Conservation (phyloP, 1,284 basidiomycete species). For the Golubevia sp. region DNA sequence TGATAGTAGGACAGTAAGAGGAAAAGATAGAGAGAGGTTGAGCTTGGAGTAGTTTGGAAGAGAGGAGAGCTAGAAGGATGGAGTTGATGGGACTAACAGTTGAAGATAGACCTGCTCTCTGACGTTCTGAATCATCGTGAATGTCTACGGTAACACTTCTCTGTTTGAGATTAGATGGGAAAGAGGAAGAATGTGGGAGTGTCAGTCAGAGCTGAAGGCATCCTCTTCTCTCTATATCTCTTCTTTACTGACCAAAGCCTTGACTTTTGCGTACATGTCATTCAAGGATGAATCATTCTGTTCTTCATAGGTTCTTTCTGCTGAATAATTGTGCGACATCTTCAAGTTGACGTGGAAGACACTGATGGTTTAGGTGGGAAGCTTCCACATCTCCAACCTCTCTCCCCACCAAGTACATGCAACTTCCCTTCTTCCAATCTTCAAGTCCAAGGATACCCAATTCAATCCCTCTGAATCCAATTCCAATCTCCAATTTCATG, state of each 20-base stretch:
- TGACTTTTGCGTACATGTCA: slow-evolving; percentile 44
- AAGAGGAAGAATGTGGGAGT: slow-evolving; percentile 9
- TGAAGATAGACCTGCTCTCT: slow-evolving; percentile 14
- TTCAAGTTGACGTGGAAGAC: too few species aligned
- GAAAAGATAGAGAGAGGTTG: too few species aligned
- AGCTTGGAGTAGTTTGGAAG: too few species aligned
- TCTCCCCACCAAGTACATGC: too few species aligned
- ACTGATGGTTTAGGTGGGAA: too few species aligned
- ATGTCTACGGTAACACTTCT: slow-evolving; percentile 51
- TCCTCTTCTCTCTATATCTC: neutral
- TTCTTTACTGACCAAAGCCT: slow-evolving; percentile 10
- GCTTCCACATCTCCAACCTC: too few species aligned
- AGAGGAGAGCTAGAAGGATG: slow-evolving; percentile 11
- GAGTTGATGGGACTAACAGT: slow-evolving; percentile 16
- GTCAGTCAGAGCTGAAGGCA: slow-evolving; percentile 7
- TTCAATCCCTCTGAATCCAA: too few species aligned
- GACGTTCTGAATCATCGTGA: slow-evolving; percentile 47
- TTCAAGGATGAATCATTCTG: slow-evolving; percentile 53
- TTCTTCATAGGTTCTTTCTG: slow-evolving; percentile 36
- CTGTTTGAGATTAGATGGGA: slow-evolving; percentile 1
- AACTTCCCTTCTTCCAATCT: too few species aligned
- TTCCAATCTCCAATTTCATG: too few species aligned
- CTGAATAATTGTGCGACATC: too few species aligned
- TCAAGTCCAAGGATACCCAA: too few species aligned
- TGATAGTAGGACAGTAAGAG: slow-evolving; percentile 3